Evolutionary conservation across 2,329 filamentous ascomycete genomes (phyloP), one percentile per base, ranked within the genome.

Genomic region (Monilinia fructicola): DNA sequence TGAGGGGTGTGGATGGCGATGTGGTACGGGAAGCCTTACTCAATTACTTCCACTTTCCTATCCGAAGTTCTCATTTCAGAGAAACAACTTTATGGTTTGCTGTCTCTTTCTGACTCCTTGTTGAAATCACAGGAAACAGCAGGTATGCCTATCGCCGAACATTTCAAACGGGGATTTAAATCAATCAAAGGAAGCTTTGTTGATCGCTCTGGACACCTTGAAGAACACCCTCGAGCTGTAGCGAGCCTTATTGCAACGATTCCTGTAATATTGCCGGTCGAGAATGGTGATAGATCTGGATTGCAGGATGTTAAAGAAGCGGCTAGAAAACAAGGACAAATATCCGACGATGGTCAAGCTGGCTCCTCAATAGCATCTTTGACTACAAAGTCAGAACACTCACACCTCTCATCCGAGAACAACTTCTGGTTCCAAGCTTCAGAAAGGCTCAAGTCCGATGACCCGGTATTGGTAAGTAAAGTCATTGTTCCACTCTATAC

Each of bases 11-110:
- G 26, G 31, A 40, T 23, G 56, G 35, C 42, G 31, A 40, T 23
- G 56, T 59, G 56, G 26, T 59, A 59, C 26, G 21, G 56, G 1
- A 18, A 35, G 56, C 28, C 56, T 59, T 48, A 26, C 31, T n/a
- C 6, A 5, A 5, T 31, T 48, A 3, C 16, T 26, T 48, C 16
- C 7, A n/a, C 11, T 21, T 35, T 16, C 4, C 5, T 16, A 14
- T 42, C 38, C 11, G 38, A 40, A 40, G 12, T 40, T 48, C 21
- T 28, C 28, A 3, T 48, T 4, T 4, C 4, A n/a, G 28, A 35
- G 7, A 11, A 23, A 48, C 21, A 18, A 3, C 28, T 23, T 48
- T 5, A 11, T 16, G 28, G 11, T 23, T 35, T 3, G 2, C 3
- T 16, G 14, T 16, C n/a, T 1, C 31, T 46, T 10, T 12, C 42